phyloP scores from a whole-genome alignment of 2,329 filamentous ascomycete species.

The Penicillium rolfsii region DNA sequence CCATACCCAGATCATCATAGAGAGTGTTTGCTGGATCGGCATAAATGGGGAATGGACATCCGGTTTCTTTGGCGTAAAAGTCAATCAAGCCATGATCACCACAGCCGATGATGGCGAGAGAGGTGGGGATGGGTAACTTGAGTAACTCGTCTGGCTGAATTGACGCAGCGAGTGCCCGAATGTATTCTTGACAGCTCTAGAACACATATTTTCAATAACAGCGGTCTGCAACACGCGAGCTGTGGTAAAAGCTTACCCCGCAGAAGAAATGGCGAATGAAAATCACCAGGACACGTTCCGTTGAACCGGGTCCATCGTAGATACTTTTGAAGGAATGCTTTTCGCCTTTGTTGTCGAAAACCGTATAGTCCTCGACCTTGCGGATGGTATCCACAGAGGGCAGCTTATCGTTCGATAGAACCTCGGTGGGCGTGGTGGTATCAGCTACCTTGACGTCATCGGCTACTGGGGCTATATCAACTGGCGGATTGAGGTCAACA shows the following conservation, averaged over 20 bases:
- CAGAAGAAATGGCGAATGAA: constrained; percentile 83
- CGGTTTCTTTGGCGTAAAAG: constrained; percentile 64
- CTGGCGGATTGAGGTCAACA: not conserved
- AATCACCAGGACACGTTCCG: constrained; percentile 66
- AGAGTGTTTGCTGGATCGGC: constrained; percentile 71
- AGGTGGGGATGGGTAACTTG: constrained; percentile 58
- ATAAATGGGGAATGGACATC: constrained; percentile 74
- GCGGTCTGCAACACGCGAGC: no score
- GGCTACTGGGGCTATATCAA: not conserved
- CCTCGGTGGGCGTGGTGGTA: not conserved
- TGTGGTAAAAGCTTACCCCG: constrained; percentile 55
- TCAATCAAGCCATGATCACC: constrained; percentile 70
- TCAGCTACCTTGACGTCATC: constrained; percentile 4
- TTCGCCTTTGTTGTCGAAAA: constrained; percentile 66
- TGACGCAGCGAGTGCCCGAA: constrained; percentile 63
- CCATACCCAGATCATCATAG: constrained; percentile 71
- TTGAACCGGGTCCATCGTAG: constrained; percentile 45
- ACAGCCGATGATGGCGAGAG: constrained; percentile 72
- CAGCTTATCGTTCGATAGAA: not conserved
- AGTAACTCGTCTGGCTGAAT: constrained; percentile 52
- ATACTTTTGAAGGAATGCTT: constrained; percentile 65
- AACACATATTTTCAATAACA: not conserved
- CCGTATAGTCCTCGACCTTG: constrained; percentile 27
- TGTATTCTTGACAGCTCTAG: constrained; percentile 74
- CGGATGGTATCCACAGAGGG: constrained; percentile 8